Evolutionary conservation across 2,329 filamentous ascomycete species (phyloP), one percentile per base, ranked within the genome.

Genomic region (Aspergillus piperis): DNA sequence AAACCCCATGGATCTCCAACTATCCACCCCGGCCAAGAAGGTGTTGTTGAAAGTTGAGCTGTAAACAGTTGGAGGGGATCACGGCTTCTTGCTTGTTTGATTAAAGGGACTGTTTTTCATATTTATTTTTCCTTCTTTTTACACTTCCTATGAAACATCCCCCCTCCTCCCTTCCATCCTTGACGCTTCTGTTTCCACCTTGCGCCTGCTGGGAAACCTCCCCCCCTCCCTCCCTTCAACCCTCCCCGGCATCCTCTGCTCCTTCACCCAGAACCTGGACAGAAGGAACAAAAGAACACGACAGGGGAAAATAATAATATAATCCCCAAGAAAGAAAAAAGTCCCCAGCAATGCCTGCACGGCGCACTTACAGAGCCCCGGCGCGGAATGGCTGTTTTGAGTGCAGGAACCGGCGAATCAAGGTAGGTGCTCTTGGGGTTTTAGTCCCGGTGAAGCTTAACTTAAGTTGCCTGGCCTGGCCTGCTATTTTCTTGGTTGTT

Each of bases 351-450:
- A 68, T 70, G 68, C 63, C 62, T 50, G 57, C 62, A 49, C 59
- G 60, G 39, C 63, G 59, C 48, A 57, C 47, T 27, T 60, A 62
- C 52, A 62, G 56, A 58, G 54, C 61, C 56, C 49, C 53, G 19
- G 61, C 62, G 54, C 63, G 62, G 49, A 60, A 63, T 61, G 63
- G 61, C 58, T 66, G 66, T 54, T 49, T 62, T 41, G 59, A 65
- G 54, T 69, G 66, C 58, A 64, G 61, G 42, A 57, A 54, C 48
- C 56, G 62, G 39, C 66, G 62, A 58, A 62, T 66, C 58, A 67
- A 66, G 62, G 68, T 70, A 64, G 51, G 68, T 63, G 49, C 30
- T 41, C 41, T 56, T 36, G n/a, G 32, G 32, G 17, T 42, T 30
- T 36, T 44, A 25, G 41, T 49, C 17, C 17, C 39, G 27, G 47